Evolutionary conservation across 2,329 filamentous ascomycete species (phyloP).

Genomic region (Diaporthe humulicola): DNA sequence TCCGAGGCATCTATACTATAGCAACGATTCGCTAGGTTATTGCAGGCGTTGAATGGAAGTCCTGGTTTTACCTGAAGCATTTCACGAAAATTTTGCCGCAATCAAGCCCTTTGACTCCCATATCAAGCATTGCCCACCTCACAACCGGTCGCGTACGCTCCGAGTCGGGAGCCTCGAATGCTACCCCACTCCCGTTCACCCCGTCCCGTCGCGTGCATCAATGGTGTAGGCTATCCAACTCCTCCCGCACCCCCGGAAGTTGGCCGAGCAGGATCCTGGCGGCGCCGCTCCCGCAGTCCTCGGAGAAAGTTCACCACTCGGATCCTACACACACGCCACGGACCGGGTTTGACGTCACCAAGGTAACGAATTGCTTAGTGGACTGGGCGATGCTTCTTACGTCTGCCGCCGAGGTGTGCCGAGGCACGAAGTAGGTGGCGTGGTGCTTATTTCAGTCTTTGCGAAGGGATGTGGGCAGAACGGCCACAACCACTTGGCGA

Average conservation of each 20-base stretch:
- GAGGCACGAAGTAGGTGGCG: neutral
- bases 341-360: neutral
- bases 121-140: neutral
- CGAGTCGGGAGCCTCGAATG: neutral
- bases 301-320: neutral
- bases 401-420: slow-evolving; percentile 3
- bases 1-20: neutral
- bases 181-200: neutral
- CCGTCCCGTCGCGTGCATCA: neutral
- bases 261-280: slow-evolving; percentile 19
- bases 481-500: neutral
- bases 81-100: neutral
- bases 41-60: neutral
- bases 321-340: neutral
- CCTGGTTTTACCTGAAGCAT: neutral
- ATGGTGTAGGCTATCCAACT: neutral
- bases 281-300: neutral
- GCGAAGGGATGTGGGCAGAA: neutral
- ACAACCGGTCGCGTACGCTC: neutral
- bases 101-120: neutral
- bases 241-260: neutral
- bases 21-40: neutral
- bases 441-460: neutral
- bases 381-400: slow-evolving; percentile 17
- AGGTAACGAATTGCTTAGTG: neutral